Evolutionary conservation across 2,329 filamentous ascomycete genomes (phyloP).

Genomic region (Grosmannia serpens): DNA sequence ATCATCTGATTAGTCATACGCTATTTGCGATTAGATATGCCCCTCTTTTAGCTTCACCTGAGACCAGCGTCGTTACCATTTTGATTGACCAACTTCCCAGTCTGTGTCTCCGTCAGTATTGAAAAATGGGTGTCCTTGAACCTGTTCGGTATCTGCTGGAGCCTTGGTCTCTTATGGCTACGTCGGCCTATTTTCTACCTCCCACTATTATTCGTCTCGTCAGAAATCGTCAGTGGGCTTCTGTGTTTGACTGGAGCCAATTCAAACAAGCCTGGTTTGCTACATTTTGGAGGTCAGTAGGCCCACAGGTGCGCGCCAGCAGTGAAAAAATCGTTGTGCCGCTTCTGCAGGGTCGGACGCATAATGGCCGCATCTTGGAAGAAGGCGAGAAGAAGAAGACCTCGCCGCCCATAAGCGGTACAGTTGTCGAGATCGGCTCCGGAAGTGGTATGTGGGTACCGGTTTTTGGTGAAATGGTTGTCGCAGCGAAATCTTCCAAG

Average conservation of each 20-base stretch:
- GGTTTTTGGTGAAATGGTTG: slow-evolving; percentile 26
- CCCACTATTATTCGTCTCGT: slow-evolving; percentile 34
- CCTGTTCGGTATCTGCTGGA: slow-evolving; percentile 24
- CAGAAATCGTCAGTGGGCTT: slow-evolving; percentile 18
- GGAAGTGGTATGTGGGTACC: slow-evolving; percentile 50
- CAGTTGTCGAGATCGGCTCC: slow-evolving; percentile 51
- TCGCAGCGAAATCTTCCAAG: not conserved
- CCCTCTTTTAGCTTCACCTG: not conserved
- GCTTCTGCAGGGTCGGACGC: slow-evolving; percentile 38
- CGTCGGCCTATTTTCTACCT: slow-evolving; percentile 38
- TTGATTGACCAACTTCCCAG: not conserved
- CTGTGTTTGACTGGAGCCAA: slow-evolving; percentile 28
- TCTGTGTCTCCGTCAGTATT: not conserved
- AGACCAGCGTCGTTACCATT: not conserved
- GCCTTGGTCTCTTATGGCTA: slow-evolving; percentile 42
- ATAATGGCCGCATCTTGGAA: slow-evolving; percentile 23
- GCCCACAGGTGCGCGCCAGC: slow-evolving; percentile 34
- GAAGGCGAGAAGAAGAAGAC: slow-evolving; percentile 8
- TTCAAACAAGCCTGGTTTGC: slow-evolving; percentile 46
- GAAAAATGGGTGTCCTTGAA: slow-evolving; percentile 1
- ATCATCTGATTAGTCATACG: too few species aligned
- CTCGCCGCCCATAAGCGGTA: slow-evolving; percentile 31
- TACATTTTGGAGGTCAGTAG: slow-evolving; percentile 45
- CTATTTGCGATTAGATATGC: too few species aligned
- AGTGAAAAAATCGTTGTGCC: slow-evolving; percentile 35